phyloP scores from a whole-genome alignment of 345 rosid species.

The Rhodamnia argentea region DNA sequence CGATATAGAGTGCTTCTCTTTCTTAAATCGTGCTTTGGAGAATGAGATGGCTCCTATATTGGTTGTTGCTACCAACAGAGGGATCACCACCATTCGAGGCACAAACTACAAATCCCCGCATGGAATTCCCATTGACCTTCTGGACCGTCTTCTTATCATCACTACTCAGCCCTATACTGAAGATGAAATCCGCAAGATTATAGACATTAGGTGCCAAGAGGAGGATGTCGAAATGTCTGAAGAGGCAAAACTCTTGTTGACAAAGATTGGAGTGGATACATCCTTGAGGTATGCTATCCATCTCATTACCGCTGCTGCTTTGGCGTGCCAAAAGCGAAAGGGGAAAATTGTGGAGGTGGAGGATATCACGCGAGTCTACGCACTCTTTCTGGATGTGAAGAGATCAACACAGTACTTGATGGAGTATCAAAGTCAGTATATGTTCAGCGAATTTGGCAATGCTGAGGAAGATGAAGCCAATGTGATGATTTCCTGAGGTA shows the following conservation, averaged over 20 bases:
- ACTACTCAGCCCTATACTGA: conserved; percentile 70
- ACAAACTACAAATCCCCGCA: conserved; percentile 92
- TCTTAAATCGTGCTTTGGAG: conserved; percentile 90
- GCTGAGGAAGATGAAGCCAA: conserved; percentile 26
- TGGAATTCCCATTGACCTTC: conserved; percentile 93
- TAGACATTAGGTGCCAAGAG: conserved; percentile 91
- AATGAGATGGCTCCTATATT: conserved; percentile 96
- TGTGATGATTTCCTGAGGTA: conserved; percentile 34
- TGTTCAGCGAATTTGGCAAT: conserved; percentile 60
- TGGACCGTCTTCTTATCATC: conserved; percentile 85
- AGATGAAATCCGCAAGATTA: conserved; percentile 69
- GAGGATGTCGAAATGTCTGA: conserved; percentile 84
- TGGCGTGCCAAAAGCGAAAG: conserved; percentile 82
- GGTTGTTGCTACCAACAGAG: conserved; percentile 91
- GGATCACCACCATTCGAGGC: conserved; percentile 84
- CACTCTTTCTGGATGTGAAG: conserved; percentile 80
- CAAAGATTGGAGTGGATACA: conserved; percentile 76
- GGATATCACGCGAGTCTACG: conserved; percentile 68
- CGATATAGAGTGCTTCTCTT: conserved; percentile 97
- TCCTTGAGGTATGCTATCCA: conserved; percentile 90
- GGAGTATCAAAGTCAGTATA: conserved; percentile 80
- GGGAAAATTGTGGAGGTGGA: conserved; percentile 66
- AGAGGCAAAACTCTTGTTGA: conserved; percentile 70
- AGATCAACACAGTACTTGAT: conserved; percentile 89
- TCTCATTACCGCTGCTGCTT: conserved; percentile 70